phyloP scores from a whole-genome alignment of 495 filamentous ascomycete genomes.

The Tuber microsphaerosporum region DNA sequence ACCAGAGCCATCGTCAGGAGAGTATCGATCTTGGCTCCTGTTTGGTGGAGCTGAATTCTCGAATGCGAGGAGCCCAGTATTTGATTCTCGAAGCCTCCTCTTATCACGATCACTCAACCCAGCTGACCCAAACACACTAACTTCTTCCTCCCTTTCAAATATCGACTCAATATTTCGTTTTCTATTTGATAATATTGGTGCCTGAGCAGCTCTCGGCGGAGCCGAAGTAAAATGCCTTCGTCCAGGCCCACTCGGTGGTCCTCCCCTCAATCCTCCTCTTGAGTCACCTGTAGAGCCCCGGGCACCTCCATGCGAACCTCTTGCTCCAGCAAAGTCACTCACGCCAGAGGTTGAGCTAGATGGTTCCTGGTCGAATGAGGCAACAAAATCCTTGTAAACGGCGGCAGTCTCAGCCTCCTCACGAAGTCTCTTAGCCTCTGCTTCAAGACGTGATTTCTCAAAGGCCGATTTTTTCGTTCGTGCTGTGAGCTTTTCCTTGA shows the following conservation, averaged over 20 bases:
- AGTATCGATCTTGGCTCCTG: slow-evolving; percentile 47
- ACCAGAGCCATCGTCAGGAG: slow-evolving; percentile 35
- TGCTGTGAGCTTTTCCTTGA: slow-evolving; percentile 73
- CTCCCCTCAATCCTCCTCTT: slow-evolving; percentile 37
- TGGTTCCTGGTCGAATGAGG: slow-evolving; percentile 71
- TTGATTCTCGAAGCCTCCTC: slow-evolving; percentile 40
- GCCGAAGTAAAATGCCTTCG: slow-evolving; percentile 54
- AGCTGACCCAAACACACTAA: slow-evolving; percentile 26
- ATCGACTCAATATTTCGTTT: slow-evolving; percentile 35
- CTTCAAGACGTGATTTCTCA: slow-evolving; percentile 86
- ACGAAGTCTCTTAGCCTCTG: slow-evolving; percentile 79
- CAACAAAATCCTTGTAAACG: slow-evolving; percentile 83
- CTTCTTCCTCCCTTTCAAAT: slow-evolving; percentile 38
- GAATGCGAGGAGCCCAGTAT: slow-evolving; percentile 50
- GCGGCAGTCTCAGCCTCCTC: slow-evolving; percentile 87
- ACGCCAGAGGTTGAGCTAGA: slow-evolving; percentile 44
- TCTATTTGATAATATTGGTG: slow-evolving; percentile 9
- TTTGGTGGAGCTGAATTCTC: slow-evolving; percentile 52
- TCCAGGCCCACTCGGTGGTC: slow-evolving; percentile 36
- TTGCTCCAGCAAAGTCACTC: slow-evolving; percentile 43
- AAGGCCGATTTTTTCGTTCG: slow-evolving; percentile 83
- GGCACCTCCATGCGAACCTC: slow-evolving; percentile 29
- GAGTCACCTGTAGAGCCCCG: slow-evolving; percentile 37
- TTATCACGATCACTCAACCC: slow-evolving; percentile 37
- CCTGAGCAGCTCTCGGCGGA: slow-evolving; percentile 42